Percentiles rank a stretch among this genome's conserved stretches.
Evolutionary conservation across 345 rosid genomes (phyloP).

Genomic region (Ricinus communis): DNA sequence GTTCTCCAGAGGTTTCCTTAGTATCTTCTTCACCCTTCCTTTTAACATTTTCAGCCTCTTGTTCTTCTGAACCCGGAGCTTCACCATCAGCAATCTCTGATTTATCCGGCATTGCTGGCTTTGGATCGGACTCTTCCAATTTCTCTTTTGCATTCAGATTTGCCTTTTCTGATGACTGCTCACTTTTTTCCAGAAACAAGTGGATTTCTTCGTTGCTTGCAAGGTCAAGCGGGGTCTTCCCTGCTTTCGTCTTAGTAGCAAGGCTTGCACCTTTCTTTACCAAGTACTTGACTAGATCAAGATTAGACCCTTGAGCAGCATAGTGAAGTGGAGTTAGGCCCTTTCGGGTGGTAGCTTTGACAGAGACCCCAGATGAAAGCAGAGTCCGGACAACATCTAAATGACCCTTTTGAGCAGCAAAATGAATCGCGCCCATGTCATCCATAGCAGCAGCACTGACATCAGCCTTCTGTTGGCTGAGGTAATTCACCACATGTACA

Average conservation of each 20-base stretch:
- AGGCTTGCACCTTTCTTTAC: constrained; percentile 72
- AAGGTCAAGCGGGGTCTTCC: constrained; percentile 78
- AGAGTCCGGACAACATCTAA: constrained; percentile 67
- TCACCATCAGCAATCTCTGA: constrained; percentile 29
- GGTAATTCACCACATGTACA: constrained; percentile 62
- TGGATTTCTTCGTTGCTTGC: constrained; percentile 55
- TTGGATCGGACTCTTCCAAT: constrained; percentile 38
- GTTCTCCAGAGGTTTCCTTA: constrained; percentile 35
- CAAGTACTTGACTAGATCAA: constrained; percentile 72
- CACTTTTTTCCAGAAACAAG: constrained; percentile 53
- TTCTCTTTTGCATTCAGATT: constrained; percentile 30
- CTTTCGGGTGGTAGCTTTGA: constrained; percentile 70
- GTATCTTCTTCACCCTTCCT: constrained; percentile 43
- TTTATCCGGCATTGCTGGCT: constrained; percentile 27
- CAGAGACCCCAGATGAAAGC: constrained; percentile 60
- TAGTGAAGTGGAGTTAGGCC: constrained; percentile 89
- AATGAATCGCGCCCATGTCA: constrained; percentile 95
- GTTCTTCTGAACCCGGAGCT: constrained; percentile 17
- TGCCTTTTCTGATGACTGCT: constrained; percentile 40
- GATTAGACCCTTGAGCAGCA: constrained; percentile 87
- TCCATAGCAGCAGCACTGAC: constrained; percentile 96
- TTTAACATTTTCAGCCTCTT: constrained; percentile 40
- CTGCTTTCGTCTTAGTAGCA: constrained; percentile 65
- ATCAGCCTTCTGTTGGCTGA: constrained; percentile 93
- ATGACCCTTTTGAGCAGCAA: constrained; percentile 95